Percentiles rank a stretch among this genome's conserved stretches.
These are phyloP conservation scores for Sporothrix pseudoabietina DNA, from an alignment of 2,329 filamentous ascomycete genomes.

Conservation along the genomic window DNA sequence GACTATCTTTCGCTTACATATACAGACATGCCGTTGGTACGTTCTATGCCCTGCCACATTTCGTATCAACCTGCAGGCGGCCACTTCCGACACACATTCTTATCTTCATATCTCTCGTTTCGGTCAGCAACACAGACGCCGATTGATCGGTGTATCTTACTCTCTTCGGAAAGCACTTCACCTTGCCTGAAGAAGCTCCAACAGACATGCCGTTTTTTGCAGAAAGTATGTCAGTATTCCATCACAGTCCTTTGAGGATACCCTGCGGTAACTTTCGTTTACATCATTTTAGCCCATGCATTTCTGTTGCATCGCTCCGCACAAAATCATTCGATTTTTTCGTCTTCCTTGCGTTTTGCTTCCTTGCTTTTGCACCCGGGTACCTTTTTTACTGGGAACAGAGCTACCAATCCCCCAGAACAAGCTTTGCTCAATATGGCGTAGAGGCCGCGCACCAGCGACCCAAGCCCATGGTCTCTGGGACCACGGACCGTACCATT, in stretches of 20 bases:
- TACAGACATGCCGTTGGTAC: not conserved
- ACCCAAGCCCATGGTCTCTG: conserved; percentile 20
- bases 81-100: not conserved
- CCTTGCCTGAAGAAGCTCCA: not conserved
- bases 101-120: not conserved
- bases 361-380: not conserved
- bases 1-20: no score
- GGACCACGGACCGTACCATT: conserved; percentile 4
- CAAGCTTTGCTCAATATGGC: conserved; percentile 5
- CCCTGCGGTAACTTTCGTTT: not conserved
- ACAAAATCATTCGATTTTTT: not conserved
- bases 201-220: not conserved
- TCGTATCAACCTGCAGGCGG: not conserved
- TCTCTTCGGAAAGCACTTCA: not conserved
- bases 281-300: not conserved
- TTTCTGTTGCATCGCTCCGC: not conserved
- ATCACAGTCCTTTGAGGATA: not conserved
- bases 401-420: not conserved
- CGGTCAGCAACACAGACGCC: not conserved
- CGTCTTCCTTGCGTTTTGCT: not conserved
- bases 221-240: not conserved
- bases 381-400: not conserved
- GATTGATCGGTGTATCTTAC: not conserved
- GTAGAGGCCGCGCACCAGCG: not conserved
- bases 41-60: not conserved